These are phyloP conservation scores for Petunia hybrid DNA, from an alignment of 305 asterid genomes.

Conservation along the genomic window DNA sequence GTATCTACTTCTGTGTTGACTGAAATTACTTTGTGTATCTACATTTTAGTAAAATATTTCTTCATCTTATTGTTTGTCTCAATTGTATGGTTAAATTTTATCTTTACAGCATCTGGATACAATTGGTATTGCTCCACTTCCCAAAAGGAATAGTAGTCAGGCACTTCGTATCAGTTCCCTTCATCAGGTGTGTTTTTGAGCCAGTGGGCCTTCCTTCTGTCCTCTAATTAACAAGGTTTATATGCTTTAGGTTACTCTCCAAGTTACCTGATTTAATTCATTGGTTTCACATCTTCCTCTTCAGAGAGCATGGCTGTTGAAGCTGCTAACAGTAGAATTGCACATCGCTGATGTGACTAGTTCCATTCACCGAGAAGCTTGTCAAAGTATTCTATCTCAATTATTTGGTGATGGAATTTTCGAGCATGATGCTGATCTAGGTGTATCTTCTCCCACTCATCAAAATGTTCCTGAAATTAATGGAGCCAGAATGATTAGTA, in stretches of 20 bases:
- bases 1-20: conserved; percentile 25
- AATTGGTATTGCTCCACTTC: conserved; percentile 84
- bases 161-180: conserved; percentile 92
- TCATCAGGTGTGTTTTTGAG: conserved; percentile 75
- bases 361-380: conserved; percentile 79
- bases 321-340: conserved; percentile 84
- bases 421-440: conserved; percentile 53
- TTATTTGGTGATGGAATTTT: conserved; percentile 68
- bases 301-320: conserved; percentile 96
- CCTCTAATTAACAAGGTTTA: not conserved
- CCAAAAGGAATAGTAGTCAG: conserved; percentile 70
- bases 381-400: conserved; percentile 75
- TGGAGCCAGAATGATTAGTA: conserved; percentile 56
- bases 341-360: conserved; percentile 76
- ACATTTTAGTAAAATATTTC: not conserved
- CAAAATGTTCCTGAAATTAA: conserved; percentile 48
- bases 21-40: conserved; percentile 24
- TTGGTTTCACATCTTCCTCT: conserved; percentile 33
- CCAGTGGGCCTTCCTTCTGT: not conserved
- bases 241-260: not conserved
- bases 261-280: conserved; percentile 13
- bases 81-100: conserved; percentile 33
- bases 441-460: conserved; percentile 44
- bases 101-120: conserved; percentile 76
- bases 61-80: conserved; percentile 31